Conservation (phyloP, 192 early-diverging fungal genomes). For the Podochytrium sp. region DNA sequence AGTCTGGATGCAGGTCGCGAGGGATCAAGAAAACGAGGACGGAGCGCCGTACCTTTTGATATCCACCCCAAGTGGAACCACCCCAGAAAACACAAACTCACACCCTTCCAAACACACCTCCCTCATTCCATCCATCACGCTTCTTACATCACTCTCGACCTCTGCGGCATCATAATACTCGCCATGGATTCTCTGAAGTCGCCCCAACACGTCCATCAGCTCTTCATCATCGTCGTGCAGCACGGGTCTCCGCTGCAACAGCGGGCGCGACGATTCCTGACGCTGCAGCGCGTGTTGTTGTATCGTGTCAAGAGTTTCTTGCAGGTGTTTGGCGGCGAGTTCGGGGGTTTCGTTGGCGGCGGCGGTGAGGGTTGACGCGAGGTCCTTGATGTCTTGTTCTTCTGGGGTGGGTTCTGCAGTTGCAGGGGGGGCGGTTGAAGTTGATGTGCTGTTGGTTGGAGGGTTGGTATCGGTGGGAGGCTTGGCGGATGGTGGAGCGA, state of each 20-base stretch:
- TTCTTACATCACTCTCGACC: constrained; percentile 40
- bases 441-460: too few species aligned
- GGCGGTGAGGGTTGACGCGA: neutral
- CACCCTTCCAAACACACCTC: constrained; percentile 65
- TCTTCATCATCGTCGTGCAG: constrained; percentile 48
- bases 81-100: constrained; percentile 77
- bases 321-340: neutral
- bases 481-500: constrained; percentile 13
- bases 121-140: constrained; percentile 68
- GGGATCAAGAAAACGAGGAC: neutral
- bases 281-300: constrained; percentile 1
- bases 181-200: constrained; percentile 71
- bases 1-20: neutral
- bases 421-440: neutral
- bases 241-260: constrained; percentile 12
- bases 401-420: neutral
- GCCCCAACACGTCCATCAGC: constrained; percentile 52
- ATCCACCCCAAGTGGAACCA: constrained; percentile 74
- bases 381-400: neutral
- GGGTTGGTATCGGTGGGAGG: neutral
- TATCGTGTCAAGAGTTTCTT: neutral
- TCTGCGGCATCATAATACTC: constrained; percentile 69
- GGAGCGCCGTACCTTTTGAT: constrained; percentile 31
- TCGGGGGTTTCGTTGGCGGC: neutral
- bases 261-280: neutral